Conservation (phyloP, 371 early-diverging fungal species). For the Apophysomyces variabilis region DNA sequence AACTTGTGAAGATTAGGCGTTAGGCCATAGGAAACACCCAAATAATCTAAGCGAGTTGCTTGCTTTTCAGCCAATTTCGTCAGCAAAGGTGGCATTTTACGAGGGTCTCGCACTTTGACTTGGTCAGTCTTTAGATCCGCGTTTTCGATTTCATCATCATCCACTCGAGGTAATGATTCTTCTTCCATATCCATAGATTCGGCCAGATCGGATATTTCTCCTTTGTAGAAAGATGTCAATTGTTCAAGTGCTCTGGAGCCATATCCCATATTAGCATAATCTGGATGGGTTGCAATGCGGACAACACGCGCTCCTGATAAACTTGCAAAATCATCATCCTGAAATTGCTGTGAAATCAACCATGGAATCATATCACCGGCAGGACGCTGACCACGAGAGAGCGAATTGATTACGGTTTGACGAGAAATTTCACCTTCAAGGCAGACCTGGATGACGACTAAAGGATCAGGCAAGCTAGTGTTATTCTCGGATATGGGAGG, state of each 20-base stretch:
- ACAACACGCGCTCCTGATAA: conserved; percentile 98
- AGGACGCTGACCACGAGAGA: conserved; percentile 86
- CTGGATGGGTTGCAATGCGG: conserved; percentile 99
- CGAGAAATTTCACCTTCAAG: conserved; percentile 96
- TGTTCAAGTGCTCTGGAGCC: conserved; percentile 89
- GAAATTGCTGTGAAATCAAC: conserved; percentile 96
- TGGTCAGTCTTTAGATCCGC: conserved; percentile 77
- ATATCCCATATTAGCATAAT: conserved; percentile 98
- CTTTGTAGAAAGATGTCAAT: conserved; percentile 87
- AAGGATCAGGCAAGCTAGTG: conserved; percentile 88
- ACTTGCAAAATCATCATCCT: conserved; percentile 95
- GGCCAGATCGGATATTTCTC: conserved; percentile 71
- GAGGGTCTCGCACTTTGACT: conserved; percentile 84
- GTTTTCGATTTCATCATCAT: conserved; percentile 66
- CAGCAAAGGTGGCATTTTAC: conserved; percentile 90
- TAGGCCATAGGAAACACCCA: conserved; percentile 98
- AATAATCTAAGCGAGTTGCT: conserved; percentile 86
- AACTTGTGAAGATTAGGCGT: conserved; percentile 92
- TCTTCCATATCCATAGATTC: conserved; percentile 59
- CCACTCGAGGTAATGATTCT: conserved; percentile 56
- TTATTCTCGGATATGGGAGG: conserved; percentile 81
- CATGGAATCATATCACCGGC: conserved; percentile 99
- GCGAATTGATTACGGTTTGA: conserved; percentile 81
- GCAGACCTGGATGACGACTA: conserved; percentile 93
- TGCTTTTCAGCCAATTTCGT: conserved; percentile 81